Conservation (phyloP, 2,329 filamentous ascomycete genomes). For the Macrophomina tecta region DNA sequence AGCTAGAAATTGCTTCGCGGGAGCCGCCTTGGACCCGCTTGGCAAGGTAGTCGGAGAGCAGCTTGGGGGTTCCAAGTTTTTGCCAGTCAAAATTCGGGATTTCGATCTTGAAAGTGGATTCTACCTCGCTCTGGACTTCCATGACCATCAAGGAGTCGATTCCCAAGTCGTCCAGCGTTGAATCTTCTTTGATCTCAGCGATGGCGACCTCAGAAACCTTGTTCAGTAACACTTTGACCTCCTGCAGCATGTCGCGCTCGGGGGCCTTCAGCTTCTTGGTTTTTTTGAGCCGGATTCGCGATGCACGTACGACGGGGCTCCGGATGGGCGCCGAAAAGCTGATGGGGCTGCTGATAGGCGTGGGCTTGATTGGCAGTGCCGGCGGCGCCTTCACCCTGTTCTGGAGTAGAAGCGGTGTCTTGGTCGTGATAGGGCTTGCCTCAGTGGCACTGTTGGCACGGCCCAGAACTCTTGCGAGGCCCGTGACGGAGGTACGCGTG, state of each 20-base stretch:
- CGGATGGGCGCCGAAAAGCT: not conserved
- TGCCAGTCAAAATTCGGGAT: not conserved
- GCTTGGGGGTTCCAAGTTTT: not conserved
- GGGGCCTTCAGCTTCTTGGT: not conserved
- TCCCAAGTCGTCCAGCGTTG: not conserved
- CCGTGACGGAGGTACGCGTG: not conserved
- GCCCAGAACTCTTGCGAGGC: not conserved
- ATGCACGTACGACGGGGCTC: not conserved
- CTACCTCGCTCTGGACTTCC: not conserved
- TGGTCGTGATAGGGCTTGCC: not conserved
- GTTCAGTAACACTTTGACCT: not conserved
- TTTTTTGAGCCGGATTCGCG: not conserved
- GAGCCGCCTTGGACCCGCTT: not conserved
- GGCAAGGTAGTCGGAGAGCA: not conserved
- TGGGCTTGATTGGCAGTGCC: not conserved
- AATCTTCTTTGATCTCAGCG: not conserved
- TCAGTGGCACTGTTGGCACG: not conserved
- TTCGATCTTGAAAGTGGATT: not conserved
- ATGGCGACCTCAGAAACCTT: not conserved
- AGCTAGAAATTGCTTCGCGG: not conserved
- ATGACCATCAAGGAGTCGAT: slow-evolving; percentile 6
- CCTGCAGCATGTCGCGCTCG: not conserved
- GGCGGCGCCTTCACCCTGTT: not conserved
- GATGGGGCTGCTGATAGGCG: not conserved
- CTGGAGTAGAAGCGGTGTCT: no score